phyloP scores from a whole-genome alignment of 2,329 filamentous ascomycete genomes.

The Neofusicoccum umdonicola region DNA sequence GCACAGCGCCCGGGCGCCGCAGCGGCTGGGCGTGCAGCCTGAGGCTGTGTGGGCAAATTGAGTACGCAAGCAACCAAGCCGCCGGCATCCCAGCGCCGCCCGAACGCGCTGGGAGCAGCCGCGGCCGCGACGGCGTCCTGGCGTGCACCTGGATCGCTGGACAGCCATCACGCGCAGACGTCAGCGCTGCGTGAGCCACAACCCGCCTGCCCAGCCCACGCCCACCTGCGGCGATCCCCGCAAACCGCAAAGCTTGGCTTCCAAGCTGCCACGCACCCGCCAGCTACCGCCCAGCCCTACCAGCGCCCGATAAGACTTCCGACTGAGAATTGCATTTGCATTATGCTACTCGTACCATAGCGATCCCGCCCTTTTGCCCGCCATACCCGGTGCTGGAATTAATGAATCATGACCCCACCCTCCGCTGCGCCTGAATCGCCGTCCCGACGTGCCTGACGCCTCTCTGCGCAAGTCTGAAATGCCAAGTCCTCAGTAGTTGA shows the following conservation, averaged over 20 bases:
- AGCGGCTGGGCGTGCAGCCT: neutral
- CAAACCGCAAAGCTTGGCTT: conserved; percentile 12
- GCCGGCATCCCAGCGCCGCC: neutral
- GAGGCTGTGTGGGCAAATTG: conserved; percentile 8
- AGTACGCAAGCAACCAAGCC: conserved; percentile 10
- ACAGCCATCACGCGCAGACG: conserved; percentile 2
- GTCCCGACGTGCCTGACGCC: neutral
- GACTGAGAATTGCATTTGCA: neutral
- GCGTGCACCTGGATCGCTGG: neutral
- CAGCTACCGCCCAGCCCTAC: neutral
- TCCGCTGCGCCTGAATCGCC: conserved; percentile 2
- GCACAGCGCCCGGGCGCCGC: conserved; percentile 3
- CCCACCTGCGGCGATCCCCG: conserved; percentile 1
- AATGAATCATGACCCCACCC: neutral
- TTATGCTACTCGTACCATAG: neutral
- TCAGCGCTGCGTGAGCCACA: conserved; percentile 1
- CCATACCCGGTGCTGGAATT: neutral
- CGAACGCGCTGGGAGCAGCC: neutral
- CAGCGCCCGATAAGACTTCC: neutral
- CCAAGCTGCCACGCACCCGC: neutral
- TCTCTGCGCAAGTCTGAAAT: neutral
- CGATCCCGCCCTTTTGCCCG: neutral
- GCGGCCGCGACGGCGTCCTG: neutral
- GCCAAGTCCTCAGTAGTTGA: conserved; percentile 70
- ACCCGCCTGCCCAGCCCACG: neutral